phyloP scores from a whole-genome alignment of 2,329 filamentous ascomycete species.

The Fonsecaea erecta region DNA sequence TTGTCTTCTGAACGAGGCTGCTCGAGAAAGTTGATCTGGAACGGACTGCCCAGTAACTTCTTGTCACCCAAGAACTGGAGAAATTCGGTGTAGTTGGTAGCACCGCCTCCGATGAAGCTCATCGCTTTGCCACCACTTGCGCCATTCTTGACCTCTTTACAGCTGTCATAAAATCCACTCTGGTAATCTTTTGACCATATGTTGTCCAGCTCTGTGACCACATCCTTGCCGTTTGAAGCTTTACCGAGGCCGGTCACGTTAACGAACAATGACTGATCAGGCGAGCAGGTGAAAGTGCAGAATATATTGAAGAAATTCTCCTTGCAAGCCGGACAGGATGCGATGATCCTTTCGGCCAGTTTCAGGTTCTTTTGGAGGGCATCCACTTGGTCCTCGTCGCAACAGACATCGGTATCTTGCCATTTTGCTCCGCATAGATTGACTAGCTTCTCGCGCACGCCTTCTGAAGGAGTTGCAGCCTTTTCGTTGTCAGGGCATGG shows the following conservation, averaged over 20 bases:
- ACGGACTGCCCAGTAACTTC: constrained; percentile 85
- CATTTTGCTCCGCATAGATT: constrained; percentile 86
- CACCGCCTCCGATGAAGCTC: constrained; percentile 92
- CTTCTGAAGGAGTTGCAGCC: constrained; percentile 73
- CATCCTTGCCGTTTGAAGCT: constrained; percentile 57
- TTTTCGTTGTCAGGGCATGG: constrained; percentile 90
- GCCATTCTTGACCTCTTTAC: constrained; percentile 98
- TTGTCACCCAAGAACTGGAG: constrained; percentile 92
- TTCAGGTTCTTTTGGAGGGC: constrained; percentile 82
- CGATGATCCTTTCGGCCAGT: constrained; percentile 84
- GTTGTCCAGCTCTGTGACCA: constrained; percentile 91
- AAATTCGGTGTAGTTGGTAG: constrained; percentile 84
- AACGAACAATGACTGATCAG: constrained; percentile 92
- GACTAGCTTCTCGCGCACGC: constrained; percentile 76
- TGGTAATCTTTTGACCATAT: constrained; percentile 84
- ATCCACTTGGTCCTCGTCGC: constrained; percentile 79
- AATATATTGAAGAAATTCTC: constrained; percentile 99
- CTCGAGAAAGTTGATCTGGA: constrained; percentile 91
- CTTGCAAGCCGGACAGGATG: constrained; percentile 94
- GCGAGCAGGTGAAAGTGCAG: constrained; percentile 97
- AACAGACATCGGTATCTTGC: constrained; percentile 83
- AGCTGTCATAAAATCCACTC: constrained; percentile 89
- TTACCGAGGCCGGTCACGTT: constrained; percentile 79
- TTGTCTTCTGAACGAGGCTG: constrained; percentile 61
- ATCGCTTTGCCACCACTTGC: constrained; percentile 92